Base-by-base conservation (phyloP, 805 yeast genomes). In the Cyberlindnera mrakii region DNA sequence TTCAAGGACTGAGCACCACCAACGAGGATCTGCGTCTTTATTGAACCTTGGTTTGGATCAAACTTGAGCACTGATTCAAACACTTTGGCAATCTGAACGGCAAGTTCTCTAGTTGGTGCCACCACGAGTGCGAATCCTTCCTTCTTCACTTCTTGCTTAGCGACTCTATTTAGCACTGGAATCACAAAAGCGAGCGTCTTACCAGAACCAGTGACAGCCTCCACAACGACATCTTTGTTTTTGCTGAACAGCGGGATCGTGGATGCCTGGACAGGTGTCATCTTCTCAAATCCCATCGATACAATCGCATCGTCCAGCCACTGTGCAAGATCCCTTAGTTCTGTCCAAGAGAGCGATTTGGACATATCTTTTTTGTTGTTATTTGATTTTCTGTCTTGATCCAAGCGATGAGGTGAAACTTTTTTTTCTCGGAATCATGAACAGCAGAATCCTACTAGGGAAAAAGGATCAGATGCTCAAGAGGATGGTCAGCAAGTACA, bases 191-290 rank as follows among this genome's bases (percentile, higher is more conserved):
- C 84, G n/a, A 90, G 62, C 0, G 99, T 93, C 60, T 93, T 93
- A n/a, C 99, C 99, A 0, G 97, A 89, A 0, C 99, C 99, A 0
- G 99, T 93, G 1, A 88, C 96, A 0, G 97, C 96, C 60, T 93
- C 97, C 1, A 89, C 98, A 8, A 93, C 93, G 4, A 93, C 96
- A 64, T 93, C 99, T 57, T 91, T 91, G 58, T 89, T 85, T 16
- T 80, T 80, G 18, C 82, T 64, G 50, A 93, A 76, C 46, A 90
- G 66, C 0, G 99, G 99, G 39, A 93, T 85, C 0, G 95, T 82
- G 0, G 97, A 78, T 0, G 99, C 98, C 60, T 93, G 99, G 0
- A 93, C 99, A 0, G 99, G 96, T 0, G 99, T 93, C 96, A 91
- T 88, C 11, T 76, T 60, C 3, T 77, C 74, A 59, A 75, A 90